Conservation (phyloP, 2,329 filamentous ascomycete genomes). For the Pseudogymnoascus sp. region DNA sequence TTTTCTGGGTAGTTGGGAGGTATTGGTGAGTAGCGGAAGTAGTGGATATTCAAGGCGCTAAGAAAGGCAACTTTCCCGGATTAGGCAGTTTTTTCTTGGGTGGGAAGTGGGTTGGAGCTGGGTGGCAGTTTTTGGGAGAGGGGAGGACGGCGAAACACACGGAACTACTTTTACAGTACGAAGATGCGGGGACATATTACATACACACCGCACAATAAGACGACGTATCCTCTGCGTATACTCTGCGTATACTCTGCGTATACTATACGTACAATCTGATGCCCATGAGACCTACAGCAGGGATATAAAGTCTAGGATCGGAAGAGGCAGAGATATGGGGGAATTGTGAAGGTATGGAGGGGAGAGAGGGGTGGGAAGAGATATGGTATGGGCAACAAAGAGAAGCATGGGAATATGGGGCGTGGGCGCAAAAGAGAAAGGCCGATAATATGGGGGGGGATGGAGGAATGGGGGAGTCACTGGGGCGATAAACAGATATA, state of each 20-base stretch:
- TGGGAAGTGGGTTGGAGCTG: background rate
- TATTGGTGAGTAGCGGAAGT: background rate
- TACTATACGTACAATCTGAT: background rate
- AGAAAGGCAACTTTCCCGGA: background rate
- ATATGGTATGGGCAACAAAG: background rate
- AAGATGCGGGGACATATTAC: background rate
- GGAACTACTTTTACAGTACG: background rate
- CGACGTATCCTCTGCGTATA: background rate
- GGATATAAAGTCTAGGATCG: conserved; percentile 9
- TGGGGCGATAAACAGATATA: background rate
- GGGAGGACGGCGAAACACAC: background rate
- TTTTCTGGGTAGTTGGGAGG: background rate
- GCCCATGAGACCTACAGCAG: conserved; percentile 17
- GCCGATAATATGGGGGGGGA: background rate
- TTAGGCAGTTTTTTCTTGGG: background rate
- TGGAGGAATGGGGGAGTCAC: too few species aligned
- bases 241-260: background rate
- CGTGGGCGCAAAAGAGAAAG: background rate
- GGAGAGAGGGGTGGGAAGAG: background rate
- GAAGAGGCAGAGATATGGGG: background rate
- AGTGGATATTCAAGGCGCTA: background rate
- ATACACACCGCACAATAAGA: background rate
- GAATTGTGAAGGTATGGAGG: background rate
- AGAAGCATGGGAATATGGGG: background rate
- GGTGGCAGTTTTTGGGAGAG: background rate